Percentiles rank a stretch among this genome's conserved stretches.
phyloP scores from a whole-genome alignment of 768 basidiomycete genomes.

The Lyophyllum decastes region DNA sequence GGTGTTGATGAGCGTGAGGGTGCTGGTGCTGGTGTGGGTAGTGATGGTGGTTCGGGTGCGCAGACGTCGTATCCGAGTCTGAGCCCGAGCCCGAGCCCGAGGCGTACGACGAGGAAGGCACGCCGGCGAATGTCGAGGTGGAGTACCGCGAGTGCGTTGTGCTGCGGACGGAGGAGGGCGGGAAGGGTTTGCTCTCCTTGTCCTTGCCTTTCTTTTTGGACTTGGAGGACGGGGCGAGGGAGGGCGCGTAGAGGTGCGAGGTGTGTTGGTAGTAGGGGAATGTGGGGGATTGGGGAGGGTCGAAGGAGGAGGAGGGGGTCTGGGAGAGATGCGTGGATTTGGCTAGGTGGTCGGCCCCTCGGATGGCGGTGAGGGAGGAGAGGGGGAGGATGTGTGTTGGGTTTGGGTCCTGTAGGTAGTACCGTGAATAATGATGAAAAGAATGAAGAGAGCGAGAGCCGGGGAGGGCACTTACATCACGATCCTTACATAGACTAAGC shows the following conservation, averaged over 20 bases:
- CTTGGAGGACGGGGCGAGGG: background rate
- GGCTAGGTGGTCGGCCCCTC: slow-evolving; percentile 43
- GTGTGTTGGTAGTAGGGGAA: background rate
- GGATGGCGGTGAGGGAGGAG: slow-evolving; percentile 40
- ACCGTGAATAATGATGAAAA: background rate
- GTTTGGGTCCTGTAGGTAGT: slow-evolving; percentile 32
- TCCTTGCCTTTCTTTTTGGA: slow-evolving; percentile 1
- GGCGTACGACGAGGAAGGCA: background rate
- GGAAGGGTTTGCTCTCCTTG: background rate
- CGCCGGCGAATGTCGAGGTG: background rate
- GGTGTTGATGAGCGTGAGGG: background rate
- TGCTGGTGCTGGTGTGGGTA: background rate
- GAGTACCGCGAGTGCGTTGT: slow-evolving; percentile 1
- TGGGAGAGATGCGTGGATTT: slow-evolving; percentile 5
- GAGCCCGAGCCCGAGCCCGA: slow-evolving; percentile 4
- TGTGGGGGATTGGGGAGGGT: background rate
- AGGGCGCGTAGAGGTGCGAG: background rate
- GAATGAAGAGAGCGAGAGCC: background rate
- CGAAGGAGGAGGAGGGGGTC: background rate
- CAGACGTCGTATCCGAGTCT: background rate
- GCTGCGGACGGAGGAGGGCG: background rate
- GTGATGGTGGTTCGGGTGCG: too few relatives aligned
- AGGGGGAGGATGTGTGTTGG: slow-evolving; percentile 43
- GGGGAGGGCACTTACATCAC: slow-evolving; percentile 41
- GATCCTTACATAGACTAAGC: slow-evolving; percentile 54